phyloP scores from a whole-genome alignment of 331 rosid genomes.

The Rosa hybrid region DNA sequence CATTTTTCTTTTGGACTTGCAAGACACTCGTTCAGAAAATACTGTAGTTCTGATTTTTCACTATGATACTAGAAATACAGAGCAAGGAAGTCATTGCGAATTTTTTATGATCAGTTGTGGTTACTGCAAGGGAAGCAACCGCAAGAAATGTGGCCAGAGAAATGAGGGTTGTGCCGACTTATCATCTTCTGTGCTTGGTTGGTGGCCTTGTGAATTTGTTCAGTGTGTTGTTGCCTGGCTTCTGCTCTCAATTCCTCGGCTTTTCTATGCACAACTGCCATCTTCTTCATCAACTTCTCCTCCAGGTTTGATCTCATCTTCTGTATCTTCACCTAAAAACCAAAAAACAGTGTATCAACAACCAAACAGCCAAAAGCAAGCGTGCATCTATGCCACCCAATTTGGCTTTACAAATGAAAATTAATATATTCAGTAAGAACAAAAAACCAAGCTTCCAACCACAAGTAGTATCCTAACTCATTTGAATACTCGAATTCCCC shows the following conservation, averaged over 20 bases:
- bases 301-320: conserved; percentile 91
- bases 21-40: neutral
- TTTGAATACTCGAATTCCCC: conserved; percentile 12
- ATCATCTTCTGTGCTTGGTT: conserved; percentile 59
- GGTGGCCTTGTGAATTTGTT: conserved; percentile 61
- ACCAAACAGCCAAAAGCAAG: neutral
- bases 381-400: neutral
- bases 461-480: conserved; percentile 8
- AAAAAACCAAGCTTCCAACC: conserved; percentile 25
- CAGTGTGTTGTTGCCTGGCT: conserved; percentile 75
- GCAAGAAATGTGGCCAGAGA: conserved; percentile 56
- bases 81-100: neutral
- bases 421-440: conserved; percentile 2
- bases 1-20: conserved; percentile 19
- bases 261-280: conserved; percentile 78
- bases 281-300: conserved; percentile 89
- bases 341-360: neutral
- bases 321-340: conserved; percentile 79
- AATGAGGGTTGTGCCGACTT: conserved; percentile 40
- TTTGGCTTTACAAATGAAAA: conserved; percentile 1
- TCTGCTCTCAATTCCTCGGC: conserved; percentile 82
- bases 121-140: conserved; percentile 86
- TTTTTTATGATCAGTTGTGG: conserved; percentile 28
- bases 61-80: conserved; percentile 10
- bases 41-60: neutral